phyloP scores from a whole-genome alignment of 2,329 filamentous ascomycete species.

The Aspergillus novoparasiticus region DNA sequence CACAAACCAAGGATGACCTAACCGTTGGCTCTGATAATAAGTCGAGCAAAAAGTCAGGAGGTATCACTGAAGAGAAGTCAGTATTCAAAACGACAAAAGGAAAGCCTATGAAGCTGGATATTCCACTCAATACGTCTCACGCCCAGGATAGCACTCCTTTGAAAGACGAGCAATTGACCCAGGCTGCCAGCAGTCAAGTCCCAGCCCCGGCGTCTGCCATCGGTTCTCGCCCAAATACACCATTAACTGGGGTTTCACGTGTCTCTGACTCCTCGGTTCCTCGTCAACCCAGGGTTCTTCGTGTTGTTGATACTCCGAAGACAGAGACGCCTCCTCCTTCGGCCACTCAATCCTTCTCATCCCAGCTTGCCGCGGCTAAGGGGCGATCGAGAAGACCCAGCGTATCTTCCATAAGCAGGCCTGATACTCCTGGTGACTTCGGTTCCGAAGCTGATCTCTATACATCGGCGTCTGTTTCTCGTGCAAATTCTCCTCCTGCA shows the following conservation, averaged over 20 bases:
- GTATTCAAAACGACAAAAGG: constrained; percentile 21
- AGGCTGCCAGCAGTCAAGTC: constrained; percentile 26
- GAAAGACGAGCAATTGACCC: constrained; percentile 29
- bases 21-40: constrained; percentile 16
- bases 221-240: constrained; percentile 54
- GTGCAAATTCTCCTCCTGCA: constrained; percentile 59
- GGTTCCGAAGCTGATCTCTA: constrained; percentile 62
- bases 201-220: constrained; percentile 37
- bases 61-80: constrained; percentile 14
- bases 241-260: constrained; percentile 41
- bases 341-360: constrained; percentile 35
- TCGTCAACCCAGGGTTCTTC: constrained; percentile 55
- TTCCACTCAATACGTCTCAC: constrained; percentile 26
- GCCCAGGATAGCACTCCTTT: constrained; percentile 19
- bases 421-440: constrained; percentile 62
- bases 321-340: constrained; percentile 45
- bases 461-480: constrained; percentile 61
- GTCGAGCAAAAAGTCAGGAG: constrained; percentile 18
- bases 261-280: constrained; percentile 41
- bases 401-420: constrained; percentile 59
- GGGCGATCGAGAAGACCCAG: constrained; percentile 39
- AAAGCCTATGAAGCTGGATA: constrained; percentile 39
- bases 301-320: constrained; percentile 60
- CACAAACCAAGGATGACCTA: constrained; percentile 26
- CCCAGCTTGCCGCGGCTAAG: constrained; percentile 33